Conservation (phyloP, 2,329 filamentous ascomycete species). For the Paraphaeosphaeria minitans region DNA sequence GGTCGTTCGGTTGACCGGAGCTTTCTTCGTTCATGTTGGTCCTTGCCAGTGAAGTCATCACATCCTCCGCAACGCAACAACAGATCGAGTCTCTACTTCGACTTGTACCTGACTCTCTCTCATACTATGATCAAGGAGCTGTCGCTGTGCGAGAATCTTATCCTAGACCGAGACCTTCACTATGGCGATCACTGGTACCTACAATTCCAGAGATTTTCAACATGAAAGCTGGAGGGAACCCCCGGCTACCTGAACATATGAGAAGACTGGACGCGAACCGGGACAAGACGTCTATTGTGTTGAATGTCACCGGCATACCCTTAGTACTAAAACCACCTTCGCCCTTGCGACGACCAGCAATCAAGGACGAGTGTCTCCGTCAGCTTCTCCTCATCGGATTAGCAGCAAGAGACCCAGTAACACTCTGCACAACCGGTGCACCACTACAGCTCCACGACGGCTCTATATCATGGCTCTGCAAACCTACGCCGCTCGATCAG, state of each 20-base stretch:
- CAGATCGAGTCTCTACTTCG: slow-evolving; percentile 30
- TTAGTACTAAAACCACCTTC: slow-evolving; percentile 41
- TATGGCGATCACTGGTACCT: slow-evolving; percentile 16
- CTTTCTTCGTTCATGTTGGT: slow-evolving; percentile 48
- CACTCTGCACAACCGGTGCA: slow-evolving; percentile 46
- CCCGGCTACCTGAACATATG: slow-evolving; percentile 47
- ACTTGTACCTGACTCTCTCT: slow-evolving; percentile 21
- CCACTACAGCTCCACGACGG: slow-evolving; percentile 41
- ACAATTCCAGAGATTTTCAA: slow-evolving; percentile 46
- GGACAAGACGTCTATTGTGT: slow-evolving; percentile 50
- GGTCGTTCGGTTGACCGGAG: slow-evolving; percentile 48
- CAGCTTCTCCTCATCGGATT: slow-evolving; percentile 48
- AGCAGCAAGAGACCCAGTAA: slow-evolving; percentile 49
- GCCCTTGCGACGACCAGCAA: slow-evolving; percentile 35
- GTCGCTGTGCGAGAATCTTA: slow-evolving; percentile 23
- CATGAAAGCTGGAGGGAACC: slow-evolving; percentile 51
- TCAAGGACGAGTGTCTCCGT: slow-evolving; percentile 50
- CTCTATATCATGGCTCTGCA: slow-evolving; percentile 40
- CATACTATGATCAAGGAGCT: slow-evolving; percentile 9
- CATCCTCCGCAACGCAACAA: slow-evolving; percentile 18
- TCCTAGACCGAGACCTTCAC: neutral
- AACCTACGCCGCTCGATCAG: slow-evolving; percentile 34
- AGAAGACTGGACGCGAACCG: slow-evolving; percentile 50
- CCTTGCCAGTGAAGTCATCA: slow-evolving; percentile 36
- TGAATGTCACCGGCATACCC: slow-evolving; percentile 49